These are phyloP conservation scores for Graphilbum ipis-grandicollis DNA, from an alignment of 2,329 filamentous ascomycete species.

Conservation along the genomic window DNA sequence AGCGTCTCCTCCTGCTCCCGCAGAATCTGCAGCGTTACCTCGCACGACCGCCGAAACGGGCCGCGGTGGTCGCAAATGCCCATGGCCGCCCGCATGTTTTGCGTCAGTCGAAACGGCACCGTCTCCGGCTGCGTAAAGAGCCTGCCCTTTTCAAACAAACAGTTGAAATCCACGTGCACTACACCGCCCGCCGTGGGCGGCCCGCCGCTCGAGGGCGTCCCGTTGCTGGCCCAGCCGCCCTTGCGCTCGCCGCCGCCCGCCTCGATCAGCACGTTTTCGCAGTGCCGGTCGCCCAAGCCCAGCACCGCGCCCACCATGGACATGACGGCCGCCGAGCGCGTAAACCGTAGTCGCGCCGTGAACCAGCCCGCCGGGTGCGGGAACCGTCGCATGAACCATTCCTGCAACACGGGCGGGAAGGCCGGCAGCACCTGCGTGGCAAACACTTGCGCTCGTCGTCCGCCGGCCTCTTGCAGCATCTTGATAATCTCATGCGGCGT, in stretches of 20 bases:
- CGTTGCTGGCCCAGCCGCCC: too few species aligned
- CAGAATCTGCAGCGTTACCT: slow-evolving; percentile 70
- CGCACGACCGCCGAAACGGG: slow-evolving; percentile 78
- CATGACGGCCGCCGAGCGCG: slow-evolving; percentile 91
- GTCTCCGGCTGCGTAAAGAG: slow-evolving; percentile 90
- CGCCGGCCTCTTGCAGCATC: slow-evolving; percentile 45
- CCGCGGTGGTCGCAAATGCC: slow-evolving; percentile 88
- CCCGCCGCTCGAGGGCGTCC: too few species aligned
- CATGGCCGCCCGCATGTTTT: slow-evolving; percentile 98
- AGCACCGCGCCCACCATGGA: slow-evolving; percentile 97
- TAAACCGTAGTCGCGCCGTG: slow-evolving; percentile 71
- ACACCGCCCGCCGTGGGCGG: too few species aligned
- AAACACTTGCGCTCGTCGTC: slow-evolving; percentile 52
- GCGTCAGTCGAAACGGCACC: slow-evolving; percentile 90
- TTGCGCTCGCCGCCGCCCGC: slow-evolving; percentile 90
- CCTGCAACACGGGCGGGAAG: slow-evolving; percentile 71
- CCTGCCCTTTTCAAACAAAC: slow-evolving; percentile 92
- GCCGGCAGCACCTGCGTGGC: slow-evolving; percentile 43
- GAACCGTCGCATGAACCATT: slow-evolving; percentile 94
- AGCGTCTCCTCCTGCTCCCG: slow-evolving; percentile 88
- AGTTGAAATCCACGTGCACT: slow-evolving; percentile 98
- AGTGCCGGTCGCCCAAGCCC: slow-evolving; percentile 84
- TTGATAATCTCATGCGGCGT: slow-evolving; percentile 8
- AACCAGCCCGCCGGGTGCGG: slow-evolving; percentile 90
- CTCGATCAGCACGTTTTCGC: slow-evolving; percentile 91